Percentiles rank a stretch among this genome's conserved stretches.
Evolutionary conservation across 108 stramenopile species (phyloP).

Genomic region (Fistulifera solaris): DNA sequence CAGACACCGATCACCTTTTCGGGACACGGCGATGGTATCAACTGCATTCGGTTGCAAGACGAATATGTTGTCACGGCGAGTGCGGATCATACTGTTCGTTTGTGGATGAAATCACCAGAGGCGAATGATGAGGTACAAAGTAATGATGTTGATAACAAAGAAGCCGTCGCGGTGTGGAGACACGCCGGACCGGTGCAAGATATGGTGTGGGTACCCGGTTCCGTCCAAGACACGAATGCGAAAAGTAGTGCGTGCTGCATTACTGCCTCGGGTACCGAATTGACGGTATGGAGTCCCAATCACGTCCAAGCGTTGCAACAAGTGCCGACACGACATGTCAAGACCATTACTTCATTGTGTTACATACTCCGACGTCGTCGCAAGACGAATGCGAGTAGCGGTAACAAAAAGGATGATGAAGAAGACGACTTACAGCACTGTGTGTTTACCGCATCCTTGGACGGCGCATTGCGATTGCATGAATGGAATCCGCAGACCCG

Average conservation of each 20-base stretch:
- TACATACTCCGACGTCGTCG: constrained; percentile 7
- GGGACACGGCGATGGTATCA: constrained; percentile 76
- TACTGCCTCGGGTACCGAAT: constrained; percentile 65
- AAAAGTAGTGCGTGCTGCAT: constrained; percentile 43
- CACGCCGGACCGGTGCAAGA: constrained; percentile 82
- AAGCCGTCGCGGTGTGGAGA: constrained; percentile 28
- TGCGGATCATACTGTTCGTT: constrained; percentile 79
- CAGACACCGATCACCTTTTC: constrained; percentile 6
- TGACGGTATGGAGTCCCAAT: constrained; percentile 81
- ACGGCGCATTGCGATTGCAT: constrained; percentile 69
- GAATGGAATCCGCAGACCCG: constrained; percentile 40
- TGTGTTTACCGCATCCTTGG: constrained; percentile 60
- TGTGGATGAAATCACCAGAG: constrained; percentile 69
- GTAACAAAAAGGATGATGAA: background rate
- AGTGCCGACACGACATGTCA: constrained; percentile 59
- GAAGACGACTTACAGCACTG: constrained; percentile 12
- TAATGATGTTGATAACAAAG: constrained; percentile 17
- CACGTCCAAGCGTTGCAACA: constrained; percentile 44
- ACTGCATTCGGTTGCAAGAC: constrained; percentile 14
- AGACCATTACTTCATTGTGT: constrained; percentile 66
- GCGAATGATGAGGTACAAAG: constrained; percentile 12
- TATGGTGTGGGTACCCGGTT: constrained; percentile 17
- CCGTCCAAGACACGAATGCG: constrained; percentile 34
- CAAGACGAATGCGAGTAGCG: too few species aligned
- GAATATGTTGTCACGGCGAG: constrained; percentile 61